A percentile compares a stretch with the other conserved stretches of the same genome.
Evolutionary conservation across 495 filamentous ascomycete species (phyloP).

Genomic region (Tuber aestivum): DNA sequence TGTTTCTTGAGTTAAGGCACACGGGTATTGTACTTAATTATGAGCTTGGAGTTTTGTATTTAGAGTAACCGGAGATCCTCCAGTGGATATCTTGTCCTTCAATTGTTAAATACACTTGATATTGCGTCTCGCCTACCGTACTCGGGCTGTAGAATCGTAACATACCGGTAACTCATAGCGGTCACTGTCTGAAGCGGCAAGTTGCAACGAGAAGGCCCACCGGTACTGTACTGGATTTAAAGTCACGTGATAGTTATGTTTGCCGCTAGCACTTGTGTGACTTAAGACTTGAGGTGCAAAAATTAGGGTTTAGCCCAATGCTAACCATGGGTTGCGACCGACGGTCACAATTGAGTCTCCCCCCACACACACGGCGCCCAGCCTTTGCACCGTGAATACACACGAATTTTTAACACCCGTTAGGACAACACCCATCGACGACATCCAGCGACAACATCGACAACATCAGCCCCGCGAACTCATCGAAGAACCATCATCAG

Average conservation of each 20-base stretch:
- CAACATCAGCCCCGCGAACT: slow-evolving; percentile 19
- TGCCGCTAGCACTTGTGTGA: neutral
- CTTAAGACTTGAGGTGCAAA: neutral
- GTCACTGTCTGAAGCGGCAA: neutral
- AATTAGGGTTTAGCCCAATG: neutral
- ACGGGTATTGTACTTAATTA: neutral
- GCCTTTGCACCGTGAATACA: slow-evolving; percentile 23
- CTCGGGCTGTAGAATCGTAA: neutral
- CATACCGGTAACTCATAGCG: neutral
- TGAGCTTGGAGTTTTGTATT: neutral
- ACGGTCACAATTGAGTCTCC: neutral
- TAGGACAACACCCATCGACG: slow-evolving; percentile 14
- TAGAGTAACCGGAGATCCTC: neutral
- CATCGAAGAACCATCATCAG: slow-evolving; percentile 28
- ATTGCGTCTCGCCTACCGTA: neutral
- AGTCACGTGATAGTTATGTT: neutral
- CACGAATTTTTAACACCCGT: slow-evolving; percentile 22
- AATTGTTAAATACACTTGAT: neutral
- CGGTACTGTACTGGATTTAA: too few relatives aligned
- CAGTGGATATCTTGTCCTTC: neutral
- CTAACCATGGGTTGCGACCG: neutral
- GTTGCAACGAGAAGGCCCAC: neutral
- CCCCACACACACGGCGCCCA: slow-evolving; percentile 13
- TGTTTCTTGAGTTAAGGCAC: neutral
- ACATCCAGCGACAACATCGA: neutral